Percentiles rank a stretch among this genome's conserved stretches.
Evolutionary conservation across 257 asterid species (phyloP).

Genomic region (Nicotiana benthamiana): DNA sequence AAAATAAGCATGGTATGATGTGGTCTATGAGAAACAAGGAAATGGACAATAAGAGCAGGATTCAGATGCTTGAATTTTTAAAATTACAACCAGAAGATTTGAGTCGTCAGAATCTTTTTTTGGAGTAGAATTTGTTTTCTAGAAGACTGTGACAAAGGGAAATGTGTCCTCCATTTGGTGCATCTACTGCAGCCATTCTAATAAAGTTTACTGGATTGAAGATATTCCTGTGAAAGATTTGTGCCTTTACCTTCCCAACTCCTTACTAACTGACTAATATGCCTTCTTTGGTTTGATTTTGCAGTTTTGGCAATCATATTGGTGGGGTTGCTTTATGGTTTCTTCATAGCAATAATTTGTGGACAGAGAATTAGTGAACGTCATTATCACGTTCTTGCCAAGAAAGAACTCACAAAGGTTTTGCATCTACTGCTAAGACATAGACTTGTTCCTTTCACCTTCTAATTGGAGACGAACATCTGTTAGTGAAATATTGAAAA

Average conservation of each 20-base stretch:
- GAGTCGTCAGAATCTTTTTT: background rate
- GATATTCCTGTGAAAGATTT: background rate
- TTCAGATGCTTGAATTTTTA: background rate
- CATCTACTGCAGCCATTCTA: background rate
- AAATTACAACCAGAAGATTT: background rate
- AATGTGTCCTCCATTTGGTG: background rate
- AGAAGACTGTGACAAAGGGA: background rate
- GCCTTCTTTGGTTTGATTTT: constrained; percentile 6
- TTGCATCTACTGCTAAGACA: constrained; percentile 14
- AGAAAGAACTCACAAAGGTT: constrained; percentile 93
- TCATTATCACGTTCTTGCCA: constrained; percentile 96
- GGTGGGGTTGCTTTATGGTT: constrained; percentile 97
- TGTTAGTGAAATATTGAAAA: background rate
- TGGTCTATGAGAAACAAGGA: background rate
- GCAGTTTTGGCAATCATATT: constrained; percentile 88
- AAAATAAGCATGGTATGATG: background rate
- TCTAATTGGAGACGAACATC: background rate
- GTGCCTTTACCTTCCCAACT: background rate
- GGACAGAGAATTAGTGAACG: constrained; percentile 97
- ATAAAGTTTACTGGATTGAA: background rate
- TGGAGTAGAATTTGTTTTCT: background rate
- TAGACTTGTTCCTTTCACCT: background rate
- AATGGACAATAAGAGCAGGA: background rate
- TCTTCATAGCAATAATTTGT: constrained; percentile 94
- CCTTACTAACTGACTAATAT: background rate